A percentile compares a stretch with the other conserved stretches of the same genome.
phyloP scores from a whole-genome alignment of 2,329 filamentous ascomycete genomes.

The Colletotrichum sp. region DNA sequence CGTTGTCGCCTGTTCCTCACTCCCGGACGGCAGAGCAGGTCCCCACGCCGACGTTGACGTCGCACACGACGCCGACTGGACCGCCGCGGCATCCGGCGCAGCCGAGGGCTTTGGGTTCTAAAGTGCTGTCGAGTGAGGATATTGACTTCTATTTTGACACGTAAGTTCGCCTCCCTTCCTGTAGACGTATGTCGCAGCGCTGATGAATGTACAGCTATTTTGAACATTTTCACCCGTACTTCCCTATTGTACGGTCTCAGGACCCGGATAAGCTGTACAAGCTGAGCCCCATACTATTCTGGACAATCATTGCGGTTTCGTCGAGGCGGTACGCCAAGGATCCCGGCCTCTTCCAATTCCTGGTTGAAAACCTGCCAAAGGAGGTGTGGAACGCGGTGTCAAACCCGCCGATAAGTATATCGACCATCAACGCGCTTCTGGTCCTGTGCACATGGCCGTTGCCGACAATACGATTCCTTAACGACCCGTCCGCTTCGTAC shows the following conservation, averaged over 20 bases:
- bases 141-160: constrained; percentile 62
- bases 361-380: constrained; percentile 50
- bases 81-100: constrained; percentile 32
- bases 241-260: constrained; percentile 54
- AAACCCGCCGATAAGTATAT: constrained; percentile 46
- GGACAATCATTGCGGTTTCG: constrained; percentile 57
- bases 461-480: constrained; percentile 54
- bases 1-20: constrained; percentile 11
- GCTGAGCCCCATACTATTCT: constrained; percentile 54
- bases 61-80: constrained; percentile 32
- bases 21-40: constrained; percentile 13
- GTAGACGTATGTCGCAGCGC: too few relatives aligned
- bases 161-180: constrained; percentile 31
- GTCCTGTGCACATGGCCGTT: constrained; percentile 57
- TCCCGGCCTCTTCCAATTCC: constrained; percentile 43
- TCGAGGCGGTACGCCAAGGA: constrained; percentile 54
- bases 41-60: constrained; percentile 29
- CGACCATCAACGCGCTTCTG: constrained; percentile 57
- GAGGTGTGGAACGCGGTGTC: constrained; percentile 51
- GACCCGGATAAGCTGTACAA: constrained; percentile 58
- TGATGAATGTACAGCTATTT: constrained; percentile 45
- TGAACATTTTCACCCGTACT: constrained; percentile 55
- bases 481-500: constrained; percentile 54
- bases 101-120: constrained; percentile 50
- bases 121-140: constrained; percentile 55